Evolutionary conservation across 2,329 filamentous ascomycete species (phyloP).

Genomic region (Fusarium sacchari): DNA sequence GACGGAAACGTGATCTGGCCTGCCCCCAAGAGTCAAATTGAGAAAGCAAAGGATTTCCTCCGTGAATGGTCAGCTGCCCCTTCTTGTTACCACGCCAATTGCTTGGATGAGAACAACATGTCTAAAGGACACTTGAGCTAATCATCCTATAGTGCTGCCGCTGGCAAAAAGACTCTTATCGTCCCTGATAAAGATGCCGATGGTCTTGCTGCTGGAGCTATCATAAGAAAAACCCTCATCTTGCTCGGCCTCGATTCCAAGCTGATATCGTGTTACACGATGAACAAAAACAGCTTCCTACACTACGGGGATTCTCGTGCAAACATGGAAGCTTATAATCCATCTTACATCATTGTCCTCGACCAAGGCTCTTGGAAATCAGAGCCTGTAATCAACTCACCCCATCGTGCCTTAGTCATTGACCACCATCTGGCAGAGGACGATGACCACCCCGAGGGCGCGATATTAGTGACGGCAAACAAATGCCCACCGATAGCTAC

Average conservation of each 20-base stretch:
- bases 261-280: constrained; percentile 66
- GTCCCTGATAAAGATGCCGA: constrained; percentile 77
- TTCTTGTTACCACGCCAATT: background rate
- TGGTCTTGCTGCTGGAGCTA: constrained; percentile 71
- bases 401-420: constrained; percentile 66
- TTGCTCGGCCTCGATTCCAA: constrained; percentile 64
- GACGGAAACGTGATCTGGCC: constrained; percentile 68
- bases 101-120: background rate
- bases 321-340: constrained; percentile 60
- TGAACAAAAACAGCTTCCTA: constrained; percentile 68
- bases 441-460: constrained; percentile 65
- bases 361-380: constrained; percentile 71
- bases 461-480: constrained; percentile 69
- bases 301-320: constrained; percentile 63
- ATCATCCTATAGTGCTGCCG: background rate
- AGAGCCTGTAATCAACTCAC: constrained; percentile 61
- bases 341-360: constrained; percentile 69
- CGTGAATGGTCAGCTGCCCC: constrained; percentile 60
- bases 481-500: constrained; percentile 73
- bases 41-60: constrained; percentile 65
- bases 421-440: constrained; percentile 70
- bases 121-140: constrained; percentile 4
- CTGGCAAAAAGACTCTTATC: constrained; percentile 61
- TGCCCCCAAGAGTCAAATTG: constrained; percentile 65
- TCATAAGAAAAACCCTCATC: constrained; percentile 68